Base-by-base conservation (phyloP, 163 green algal species). In the Volvox carteri region DNA sequence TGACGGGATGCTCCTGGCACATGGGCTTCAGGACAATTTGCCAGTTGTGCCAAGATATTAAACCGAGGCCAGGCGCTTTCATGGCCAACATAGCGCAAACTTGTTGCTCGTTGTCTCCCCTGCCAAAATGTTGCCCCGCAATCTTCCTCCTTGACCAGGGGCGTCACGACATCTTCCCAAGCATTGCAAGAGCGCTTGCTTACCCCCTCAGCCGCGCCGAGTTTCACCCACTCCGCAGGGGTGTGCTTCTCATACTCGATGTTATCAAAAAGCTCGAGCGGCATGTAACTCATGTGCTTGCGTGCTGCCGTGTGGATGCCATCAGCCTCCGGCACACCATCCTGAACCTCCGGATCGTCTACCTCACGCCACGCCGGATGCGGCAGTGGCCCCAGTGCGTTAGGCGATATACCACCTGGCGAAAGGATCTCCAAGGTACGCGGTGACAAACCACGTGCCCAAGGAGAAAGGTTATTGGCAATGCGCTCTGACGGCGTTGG, bases 241-340 rank as follows among this genome's bases (percentile, higher is more conserved):
- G 52, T 83, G 65, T 90, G 58, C 19, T 25, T 46, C 54, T 96
- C 93, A 33, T 92, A 93, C 33, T 94, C 91, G 9, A 68, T 14
- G 78, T 96, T 90, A 76, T 96, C 93, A 87, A 96, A 96, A 18
- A 93, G 74, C 90, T 94, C 91, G 12, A 96, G 90, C 41, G 90
- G 88, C 86, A 96, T 91, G 78, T 92, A 93, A 35, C 65, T 52
- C 88, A 94, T 92, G 83, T 90, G 92, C 86, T 92, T 87, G 5
- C 56, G 48, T 12, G 92, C 78, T 5, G 90, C 88, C 16, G 86
- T 92, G n/a, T 90, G 67, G 11, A 93, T 42, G 6, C 79, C 91
- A 50, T 92, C 81, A 8, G 88, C 85, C 74, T 91, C 85, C 0
- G 87, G 91, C 46, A 91, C 90, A 5, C 84, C 85, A 19, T 83